phyloP scores from a whole-genome alignment of 768 basidiomycete genomes.

The Rhodosporidiobolus odoratus region DNA sequence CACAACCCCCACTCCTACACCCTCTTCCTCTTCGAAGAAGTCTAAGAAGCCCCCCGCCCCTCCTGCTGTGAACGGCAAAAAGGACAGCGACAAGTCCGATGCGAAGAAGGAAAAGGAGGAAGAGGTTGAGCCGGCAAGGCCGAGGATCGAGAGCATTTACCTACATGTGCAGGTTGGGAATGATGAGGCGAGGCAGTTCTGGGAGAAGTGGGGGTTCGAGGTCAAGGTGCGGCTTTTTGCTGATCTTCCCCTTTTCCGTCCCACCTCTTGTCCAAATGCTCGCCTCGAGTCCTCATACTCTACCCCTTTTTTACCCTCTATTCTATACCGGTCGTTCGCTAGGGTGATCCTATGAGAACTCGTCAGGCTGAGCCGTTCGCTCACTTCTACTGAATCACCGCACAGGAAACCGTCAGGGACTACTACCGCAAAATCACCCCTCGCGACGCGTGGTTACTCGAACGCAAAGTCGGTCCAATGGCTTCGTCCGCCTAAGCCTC shows the following conservation, averaged over 20 bases:
- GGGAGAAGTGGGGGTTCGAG: conserved; percentile 74
- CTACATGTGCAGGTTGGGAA: conserved; percentile 86
- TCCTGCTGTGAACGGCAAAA: conserved; percentile 31
- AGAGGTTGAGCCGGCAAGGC: conserved; percentile 11
- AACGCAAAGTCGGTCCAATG: conserved; percentile 49
- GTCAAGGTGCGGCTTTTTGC: conserved; percentile 49
- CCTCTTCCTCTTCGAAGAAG: neutral
- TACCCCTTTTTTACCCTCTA: neutral
- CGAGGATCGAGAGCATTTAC: conserved; percentile 52
- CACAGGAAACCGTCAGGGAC: conserved; percentile 52
- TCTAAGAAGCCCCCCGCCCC: too few species aligned
- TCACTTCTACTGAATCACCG: too few species aligned
- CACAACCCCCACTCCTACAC: neutral
- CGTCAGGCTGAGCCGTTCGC: too few species aligned
- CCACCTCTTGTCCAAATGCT: neutral
- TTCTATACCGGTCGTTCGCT: too few species aligned
- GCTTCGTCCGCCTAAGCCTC: neutral
- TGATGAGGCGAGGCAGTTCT: conserved; percentile 67
- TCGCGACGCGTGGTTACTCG: conserved; percentile 79
- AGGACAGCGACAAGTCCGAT: neutral
- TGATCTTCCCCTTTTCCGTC: neutral
- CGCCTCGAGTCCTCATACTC: neutral
- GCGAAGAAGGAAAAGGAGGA: conserved; percentile 15
- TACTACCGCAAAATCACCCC: conserved; percentile 80
- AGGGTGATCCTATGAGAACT: too few species aligned